Conservation (phyloP, 768 basidiomycete species). For the Auriscalpium orientale region DNA sequence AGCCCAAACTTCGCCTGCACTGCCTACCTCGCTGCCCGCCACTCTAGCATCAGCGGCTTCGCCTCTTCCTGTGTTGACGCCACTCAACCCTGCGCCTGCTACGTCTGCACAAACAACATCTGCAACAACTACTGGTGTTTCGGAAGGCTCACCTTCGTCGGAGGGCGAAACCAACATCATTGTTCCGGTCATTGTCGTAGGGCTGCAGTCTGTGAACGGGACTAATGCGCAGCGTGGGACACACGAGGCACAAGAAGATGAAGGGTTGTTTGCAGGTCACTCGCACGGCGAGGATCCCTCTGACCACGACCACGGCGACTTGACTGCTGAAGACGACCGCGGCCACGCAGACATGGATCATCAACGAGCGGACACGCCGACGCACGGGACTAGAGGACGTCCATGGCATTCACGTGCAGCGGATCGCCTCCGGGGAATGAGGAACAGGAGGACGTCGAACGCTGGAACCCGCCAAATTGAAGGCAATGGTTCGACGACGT, state of each 20-base stretch:
- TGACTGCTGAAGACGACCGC: neutral
- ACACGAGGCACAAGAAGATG: conserved; percentile 7
- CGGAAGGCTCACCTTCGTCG: conserved; percentile 6
- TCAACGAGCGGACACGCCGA: neutral
- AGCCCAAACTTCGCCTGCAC: neutral
- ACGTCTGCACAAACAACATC: conserved; percentile 11
- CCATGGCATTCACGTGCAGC: conserved; percentile 60
- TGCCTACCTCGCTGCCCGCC: neutral
- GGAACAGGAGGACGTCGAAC: conserved; percentile 21
- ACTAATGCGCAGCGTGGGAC: conserved; percentile 17
- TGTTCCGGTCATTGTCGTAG: conserved; percentile 79
- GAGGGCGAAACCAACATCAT: conserved; percentile 32
- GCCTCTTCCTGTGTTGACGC: neutral
- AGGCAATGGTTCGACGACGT: conserved; percentile 50
- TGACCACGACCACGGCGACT: neutral
- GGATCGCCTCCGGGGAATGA: conserved; percentile 49
- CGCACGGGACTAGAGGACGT: conserved; percentile 25
- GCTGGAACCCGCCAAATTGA: conserved; percentile 11
- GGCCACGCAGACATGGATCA: neutral
- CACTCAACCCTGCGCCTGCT: conserved; percentile 1
- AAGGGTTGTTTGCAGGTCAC: neutral
- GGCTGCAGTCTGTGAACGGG: conserved; percentile 65
- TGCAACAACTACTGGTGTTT: conserved; percentile 11
- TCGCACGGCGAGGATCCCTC: neutral
- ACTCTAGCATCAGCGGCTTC: neutral